Evolutionary conservation across 306 rosid species (phyloP).

Genomic region (Abrus pulchellus): DNA sequence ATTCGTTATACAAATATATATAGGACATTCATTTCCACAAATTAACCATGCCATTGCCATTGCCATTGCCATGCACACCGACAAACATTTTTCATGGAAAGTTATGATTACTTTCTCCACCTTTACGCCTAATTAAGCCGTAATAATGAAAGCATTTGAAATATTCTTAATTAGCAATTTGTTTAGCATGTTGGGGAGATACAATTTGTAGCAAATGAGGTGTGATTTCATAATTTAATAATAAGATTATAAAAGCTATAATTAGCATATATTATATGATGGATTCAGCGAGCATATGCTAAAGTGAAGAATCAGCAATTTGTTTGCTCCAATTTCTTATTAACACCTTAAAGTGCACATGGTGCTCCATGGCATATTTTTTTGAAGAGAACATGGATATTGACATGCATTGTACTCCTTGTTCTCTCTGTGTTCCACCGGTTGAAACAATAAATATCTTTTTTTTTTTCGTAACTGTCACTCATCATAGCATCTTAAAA

Average conservation of each 20-base stretch:
- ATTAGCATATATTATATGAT: background rate
- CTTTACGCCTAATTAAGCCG: too few species aligned
- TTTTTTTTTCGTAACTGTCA: background rate
- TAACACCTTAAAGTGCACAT: conserved; percentile 37
- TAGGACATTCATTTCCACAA: background rate
- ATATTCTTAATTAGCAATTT: too few species aligned
- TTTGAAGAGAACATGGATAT: background rate
- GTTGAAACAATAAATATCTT: conserved; percentile 19
- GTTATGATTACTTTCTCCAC: background rate
- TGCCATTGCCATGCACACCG: background rate
- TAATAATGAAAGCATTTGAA: too few species aligned
- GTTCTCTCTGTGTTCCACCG: background rate
- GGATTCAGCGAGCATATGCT: conserved; percentile 1
- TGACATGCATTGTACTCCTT: background rate
- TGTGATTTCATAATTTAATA: background rate
- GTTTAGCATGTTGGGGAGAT: background rate
- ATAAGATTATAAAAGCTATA: background rate
- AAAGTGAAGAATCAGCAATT: conserved; percentile 12
- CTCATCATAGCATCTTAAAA: conserved; percentile 11
- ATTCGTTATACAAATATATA: background rate
- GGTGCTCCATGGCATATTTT: conserved; percentile 24
- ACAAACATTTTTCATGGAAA: background rate
- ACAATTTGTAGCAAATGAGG: background rate
- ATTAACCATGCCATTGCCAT: background rate
- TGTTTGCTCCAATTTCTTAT: background rate